phyloP scores from a whole-genome alignment of 2,329 filamentous ascomycete species.

The Dactylellina parvicollis region DNA sequence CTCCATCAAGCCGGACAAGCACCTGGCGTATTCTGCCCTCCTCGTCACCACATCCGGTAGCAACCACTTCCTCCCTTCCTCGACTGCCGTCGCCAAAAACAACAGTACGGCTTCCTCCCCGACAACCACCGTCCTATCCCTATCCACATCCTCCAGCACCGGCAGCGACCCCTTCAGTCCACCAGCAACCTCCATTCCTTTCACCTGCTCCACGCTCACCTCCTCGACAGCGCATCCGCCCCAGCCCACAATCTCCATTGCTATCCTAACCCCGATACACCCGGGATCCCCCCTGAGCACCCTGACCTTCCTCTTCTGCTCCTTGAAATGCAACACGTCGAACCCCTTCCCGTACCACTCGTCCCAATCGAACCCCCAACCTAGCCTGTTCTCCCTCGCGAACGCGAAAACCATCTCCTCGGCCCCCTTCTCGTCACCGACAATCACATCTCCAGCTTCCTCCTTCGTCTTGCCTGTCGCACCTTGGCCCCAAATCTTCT shows the following conservation, averaged over 20 bases:
- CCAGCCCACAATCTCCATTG: slow-evolving; percentile 52
- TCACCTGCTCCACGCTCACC: slow-evolving; percentile 22
- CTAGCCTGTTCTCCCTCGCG: slow-evolving; percentile 80
- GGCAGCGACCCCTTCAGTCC: slow-evolving; percentile 35
- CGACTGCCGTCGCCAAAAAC: slow-evolving; percentile 56
- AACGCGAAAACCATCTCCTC: slow-evolving; percentile 80
- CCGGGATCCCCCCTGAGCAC: slow-evolving; percentile 59
- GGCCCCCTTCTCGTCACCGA: slow-evolving; percentile 74
- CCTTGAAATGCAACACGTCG: slow-evolving; percentile 76
- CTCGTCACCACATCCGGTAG: slow-evolving; percentile 33
- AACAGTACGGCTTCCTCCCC: slow-evolving; percentile 56
- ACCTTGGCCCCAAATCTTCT: slow-evolving; percentile 87
- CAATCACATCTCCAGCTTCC: slow-evolving; percentile 72
- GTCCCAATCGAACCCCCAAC: slow-evolving; percentile 77
- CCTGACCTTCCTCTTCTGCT: slow-evolving; percentile 61
- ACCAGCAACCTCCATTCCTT: slow-evolving; percentile 29
- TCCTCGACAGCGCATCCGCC: slow-evolving; percentile 32
- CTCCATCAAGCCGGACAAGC: slow-evolving; percentile 42
- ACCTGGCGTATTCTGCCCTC: slow-evolving; percentile 43
- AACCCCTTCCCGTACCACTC: slow-evolving; percentile 80
- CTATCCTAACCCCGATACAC: slow-evolving; percentile 59
- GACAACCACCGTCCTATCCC: slow-evolving; percentile 55
- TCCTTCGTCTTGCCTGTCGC: slow-evolving; percentile 74
- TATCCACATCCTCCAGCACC: slow-evolving; percentile 57
- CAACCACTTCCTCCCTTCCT: slow-evolving; percentile 39